phyloP scores from a whole-genome alignment of 805 yeast genomes.

The Candida ipomoeae region DNA sequence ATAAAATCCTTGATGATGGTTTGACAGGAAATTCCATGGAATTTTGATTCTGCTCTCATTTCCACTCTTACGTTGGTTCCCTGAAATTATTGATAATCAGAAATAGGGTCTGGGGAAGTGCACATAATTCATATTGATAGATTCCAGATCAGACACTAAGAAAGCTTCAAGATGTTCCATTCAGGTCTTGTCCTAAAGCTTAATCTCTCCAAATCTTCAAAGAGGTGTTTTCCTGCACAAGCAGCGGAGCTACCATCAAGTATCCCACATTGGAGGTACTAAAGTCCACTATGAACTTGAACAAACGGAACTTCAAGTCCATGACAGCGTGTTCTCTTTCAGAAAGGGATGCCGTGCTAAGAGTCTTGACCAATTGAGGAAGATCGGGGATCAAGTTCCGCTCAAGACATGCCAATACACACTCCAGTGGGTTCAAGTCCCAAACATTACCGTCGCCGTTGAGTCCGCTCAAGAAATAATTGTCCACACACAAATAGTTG shows the following conservation, averaged over 20 bases:
- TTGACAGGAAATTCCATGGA: no score
- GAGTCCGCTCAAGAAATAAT: constrained; percentile 40
- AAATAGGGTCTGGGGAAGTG: no score
- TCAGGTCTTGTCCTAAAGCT: not conserved
- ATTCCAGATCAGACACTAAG: not conserved
- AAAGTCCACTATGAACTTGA: constrained; percentile 39
- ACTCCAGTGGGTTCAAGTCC: constrained; percentile 46
- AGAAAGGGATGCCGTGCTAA: constrained; percentile 14
- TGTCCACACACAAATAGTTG: constrained; percentile 50
- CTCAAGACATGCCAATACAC: constrained; percentile 51
- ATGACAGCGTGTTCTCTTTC: constrained; percentile 19
- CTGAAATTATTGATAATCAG: no score
- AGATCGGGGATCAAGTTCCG: constrained; percentile 44
- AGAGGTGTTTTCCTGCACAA: not conserved
- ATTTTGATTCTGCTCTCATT: no score
- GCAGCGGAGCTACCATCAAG: constrained; percentile 27
- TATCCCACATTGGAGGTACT: constrained; percentile 38
- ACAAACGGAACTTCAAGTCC: constrained; percentile 33
- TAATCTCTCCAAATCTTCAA: constrained; percentile 6
- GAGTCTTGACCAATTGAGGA: constrained; percentile 21
- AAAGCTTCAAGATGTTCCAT: not conserved
- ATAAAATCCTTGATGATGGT: no score
- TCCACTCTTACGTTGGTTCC: not conserved
- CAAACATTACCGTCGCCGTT: constrained; percentile 41
- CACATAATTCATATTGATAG: no score